Base-by-base conservation (phyloP, 2,329 filamentous ascomycete species). In the Botrytis byssoidea region DNA sequence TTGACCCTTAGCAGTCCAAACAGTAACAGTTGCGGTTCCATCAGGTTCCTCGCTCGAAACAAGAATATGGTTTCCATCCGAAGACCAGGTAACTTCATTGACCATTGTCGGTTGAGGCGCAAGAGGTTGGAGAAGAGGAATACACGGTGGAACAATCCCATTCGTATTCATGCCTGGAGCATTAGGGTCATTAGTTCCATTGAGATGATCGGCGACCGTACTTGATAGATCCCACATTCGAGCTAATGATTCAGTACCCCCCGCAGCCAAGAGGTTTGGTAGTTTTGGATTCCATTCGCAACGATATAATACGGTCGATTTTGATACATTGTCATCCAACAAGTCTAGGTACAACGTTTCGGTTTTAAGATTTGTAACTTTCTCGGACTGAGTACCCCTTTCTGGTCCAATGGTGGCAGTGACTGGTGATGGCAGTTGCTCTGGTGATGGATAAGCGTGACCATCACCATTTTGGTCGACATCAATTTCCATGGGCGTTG, bases 181-280 rank as follows among this genome's bases (percentile, higher is more conserved):
- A n/a, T 66, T 63, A 46, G 71, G 57, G 44, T 22, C 37, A 16
- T 69, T 42, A 22, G 32, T 35, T 68, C 61, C 51, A 51, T 73
- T 73, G 40, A 40, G 42, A 35, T 46, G 35, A 77, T 84, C 83
- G 78, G 85, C 83, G 80, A 84, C 72, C 46, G 73, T 84, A 86
- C 86, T 87, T 81, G 87, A 86, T 78, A 91, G 82, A 76, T 87
- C 90, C 89, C 89, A 91, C 83, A 91, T 86, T 77, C 89, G 89
- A 85, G 89, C 89, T 88, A 91, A 88, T 83, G 89, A 88, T 85
- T 91, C 89, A 82, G 88, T 91, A 79, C 89, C 89, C 84, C 88
- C 89, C 85, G 88, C 89, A 82, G 89, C 89, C 85, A 91, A 85
- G 83, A 90, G 84, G 74, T 86, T 88, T 82, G 89, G 87, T 84